These are phyloP conservation scores for Synchytrium microbalum DNA, from an alignment of 371 early-diverging fungal species.

Conservation along the genomic window DNA sequence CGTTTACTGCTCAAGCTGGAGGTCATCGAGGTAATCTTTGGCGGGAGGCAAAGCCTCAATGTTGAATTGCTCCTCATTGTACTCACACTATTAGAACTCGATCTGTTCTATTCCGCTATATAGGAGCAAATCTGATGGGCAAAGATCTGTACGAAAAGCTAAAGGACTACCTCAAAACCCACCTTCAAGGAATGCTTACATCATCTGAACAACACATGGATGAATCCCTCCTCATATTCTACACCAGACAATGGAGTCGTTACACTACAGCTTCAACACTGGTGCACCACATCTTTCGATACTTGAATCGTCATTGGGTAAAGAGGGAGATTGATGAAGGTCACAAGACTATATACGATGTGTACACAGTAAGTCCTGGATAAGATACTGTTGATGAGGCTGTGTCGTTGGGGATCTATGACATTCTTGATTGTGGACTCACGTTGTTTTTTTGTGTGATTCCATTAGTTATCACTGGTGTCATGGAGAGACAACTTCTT, in stretches of 20 bases:
- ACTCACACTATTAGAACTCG: no score
- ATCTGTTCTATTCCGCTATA: no score
- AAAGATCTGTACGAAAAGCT: constrained; percentile 74
- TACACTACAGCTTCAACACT: constrained; percentile 77
- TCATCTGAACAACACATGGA: constrained; percentile 55
- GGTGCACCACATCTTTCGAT: constrained; percentile 85
- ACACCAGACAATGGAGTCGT: constrained; percentile 79
- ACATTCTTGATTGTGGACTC: no score
- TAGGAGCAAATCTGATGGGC: constrained; percentile 73
- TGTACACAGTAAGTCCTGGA: constrained; percentile 73
- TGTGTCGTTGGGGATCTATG: not conserved
- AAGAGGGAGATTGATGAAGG: constrained; percentile 92
- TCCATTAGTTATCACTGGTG: constrained; percentile 62
- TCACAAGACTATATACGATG: constrained; percentile 78
- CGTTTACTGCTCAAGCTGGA: not conserved
- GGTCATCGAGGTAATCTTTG: constrained; percentile 7
- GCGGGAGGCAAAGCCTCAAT: constrained; percentile 4
- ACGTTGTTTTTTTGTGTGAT: no score
- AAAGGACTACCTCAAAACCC: constrained; percentile 62
- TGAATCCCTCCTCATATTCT: constrained; percentile 74
- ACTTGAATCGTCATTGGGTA: constrained; percentile 96
- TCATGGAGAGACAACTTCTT: constrained; percentile 86
- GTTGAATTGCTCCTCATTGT: constrained; percentile 8
- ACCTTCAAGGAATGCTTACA: constrained; percentile 35
- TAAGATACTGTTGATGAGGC: not conserved